These are phyloP conservation scores for Colletotrichum tanaceti DNA, from an alignment of 2,329 filamentous ascomycete genomes.

Conservation along the genomic window DNA sequence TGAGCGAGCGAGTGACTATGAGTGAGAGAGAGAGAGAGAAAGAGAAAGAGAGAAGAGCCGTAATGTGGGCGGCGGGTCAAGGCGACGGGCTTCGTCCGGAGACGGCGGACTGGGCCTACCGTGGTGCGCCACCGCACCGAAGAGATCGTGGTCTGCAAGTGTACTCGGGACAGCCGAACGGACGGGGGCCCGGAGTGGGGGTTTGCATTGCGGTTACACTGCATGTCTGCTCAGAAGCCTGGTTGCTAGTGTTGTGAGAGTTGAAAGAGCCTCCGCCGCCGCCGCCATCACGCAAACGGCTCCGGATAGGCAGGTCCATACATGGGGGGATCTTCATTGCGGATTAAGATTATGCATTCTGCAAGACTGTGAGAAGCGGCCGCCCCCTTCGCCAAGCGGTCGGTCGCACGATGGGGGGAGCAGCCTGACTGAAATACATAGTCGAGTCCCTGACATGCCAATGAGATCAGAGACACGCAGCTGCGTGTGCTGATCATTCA, in stretches of 20 bases:
- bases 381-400: background rate
- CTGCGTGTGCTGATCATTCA: slow-evolving; percentile 2
- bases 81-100: slow-evolving; percentile 3
- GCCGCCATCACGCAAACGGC: background rate
- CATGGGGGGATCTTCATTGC: background rate
- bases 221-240: background rate
- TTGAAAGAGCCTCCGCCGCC: no score
- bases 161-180: background rate
- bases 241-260: background rate
- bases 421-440: background rate
- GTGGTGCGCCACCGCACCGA: background rate
- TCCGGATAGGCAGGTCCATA: no score
- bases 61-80: background rate
- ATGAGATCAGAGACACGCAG: background rate
- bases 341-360: slow-evolving; percentile 5
- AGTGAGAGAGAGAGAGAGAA: no score
- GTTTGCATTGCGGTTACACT: background rate
- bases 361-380: slow-evolving; percentile 1
- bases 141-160: no score
- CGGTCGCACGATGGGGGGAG: background rate
- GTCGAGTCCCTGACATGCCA: slow-evolving; percentile 12
- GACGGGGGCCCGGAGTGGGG: background rate
- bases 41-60: background rate
- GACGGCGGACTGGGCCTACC: background rate
- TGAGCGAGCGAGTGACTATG: no score